These are phyloP conservation scores for Apostasia shenzhenica DNA, from an alignment of 106 monocot species.

Conservation along the genomic window DNA sequence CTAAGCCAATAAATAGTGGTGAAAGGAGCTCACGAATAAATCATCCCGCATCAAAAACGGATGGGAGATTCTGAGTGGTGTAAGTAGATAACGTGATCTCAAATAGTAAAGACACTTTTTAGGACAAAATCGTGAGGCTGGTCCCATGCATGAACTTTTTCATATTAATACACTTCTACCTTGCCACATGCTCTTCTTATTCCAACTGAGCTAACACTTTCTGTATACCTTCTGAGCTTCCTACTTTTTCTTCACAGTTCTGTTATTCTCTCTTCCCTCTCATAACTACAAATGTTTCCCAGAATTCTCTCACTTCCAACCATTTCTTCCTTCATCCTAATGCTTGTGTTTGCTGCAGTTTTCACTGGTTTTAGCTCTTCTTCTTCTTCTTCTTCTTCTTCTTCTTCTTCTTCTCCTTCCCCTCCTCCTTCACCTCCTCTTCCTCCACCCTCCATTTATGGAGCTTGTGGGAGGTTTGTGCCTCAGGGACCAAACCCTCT, in stretches of 20 bases:
- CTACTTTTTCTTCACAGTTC: too few species aligned
- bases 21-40: too few species aligned
- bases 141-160: background rate
- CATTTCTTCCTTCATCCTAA: background rate
- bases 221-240: too few species aligned
- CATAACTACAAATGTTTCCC: background rate
- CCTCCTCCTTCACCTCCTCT: background rate
- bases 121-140: background rate
- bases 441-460: background rate
- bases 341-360: background rate
- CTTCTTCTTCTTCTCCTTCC: background rate
- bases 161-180: background rate
- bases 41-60: too few species aligned
- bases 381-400: slow-evolving; percentile 1
- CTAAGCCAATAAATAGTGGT: too few species aligned
- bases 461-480: background rate
- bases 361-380: background rate
- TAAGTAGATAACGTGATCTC: too few species aligned
- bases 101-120: too few species aligned
- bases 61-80: too few species aligned
- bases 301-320: background rate
- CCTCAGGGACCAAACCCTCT: background rate
- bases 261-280: too few species aligned
- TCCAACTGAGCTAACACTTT: background rate
- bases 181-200: background rate